phyloP scores from a whole-genome alignment of 139 green algal species.

The Coelastrella sp. region DNA sequence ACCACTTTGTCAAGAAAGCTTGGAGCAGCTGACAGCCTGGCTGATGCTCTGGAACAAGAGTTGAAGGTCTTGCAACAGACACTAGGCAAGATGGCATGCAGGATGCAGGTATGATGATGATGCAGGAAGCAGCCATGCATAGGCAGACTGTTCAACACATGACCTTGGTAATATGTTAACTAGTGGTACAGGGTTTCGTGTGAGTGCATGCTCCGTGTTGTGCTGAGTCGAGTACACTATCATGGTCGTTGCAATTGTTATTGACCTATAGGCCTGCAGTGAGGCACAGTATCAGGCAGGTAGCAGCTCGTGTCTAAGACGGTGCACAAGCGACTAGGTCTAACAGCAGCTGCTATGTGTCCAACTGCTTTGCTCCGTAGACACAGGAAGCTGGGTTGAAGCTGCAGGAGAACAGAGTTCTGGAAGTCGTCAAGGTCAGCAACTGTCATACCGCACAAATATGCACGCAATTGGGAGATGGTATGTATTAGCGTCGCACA shows the following conservation, averaged over 20 bases:
- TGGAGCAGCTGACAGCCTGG: slow-evolving; percentile 2
- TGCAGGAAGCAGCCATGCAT: no score
- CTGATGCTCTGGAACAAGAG: slow-evolving; percentile 16
- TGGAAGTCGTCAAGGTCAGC: slow-evolving; percentile 18
- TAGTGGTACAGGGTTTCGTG: not conserved
- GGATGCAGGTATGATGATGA: not conserved
- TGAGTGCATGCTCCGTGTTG: not conserved
- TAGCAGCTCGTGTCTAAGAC: not conserved
- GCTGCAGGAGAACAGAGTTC: slow-evolving; percentile 8
- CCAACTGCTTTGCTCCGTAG: not conserved
- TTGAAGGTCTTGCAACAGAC: not conserved
- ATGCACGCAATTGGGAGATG: not conserved
- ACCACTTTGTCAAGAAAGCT: slow-evolving; percentile 4
- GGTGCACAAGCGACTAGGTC: not conserved
- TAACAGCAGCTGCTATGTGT: not conserved
- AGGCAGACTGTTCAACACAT: not conserved
- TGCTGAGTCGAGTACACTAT: not conserved
- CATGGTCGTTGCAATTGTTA: not conserved
- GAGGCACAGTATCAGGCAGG: not conserved
- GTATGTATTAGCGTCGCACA: not conserved
- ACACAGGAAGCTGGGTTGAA: slow-evolving; percentile 1
- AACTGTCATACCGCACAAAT: not conserved
- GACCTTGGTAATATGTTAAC: no score
- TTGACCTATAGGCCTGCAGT: not conserved
- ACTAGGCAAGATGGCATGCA: not conserved